These are phyloP conservation scores for Candida pseudofarinosa DNA, from an alignment of 805 yeast genomes.

Conservation along the genomic window DNA sequence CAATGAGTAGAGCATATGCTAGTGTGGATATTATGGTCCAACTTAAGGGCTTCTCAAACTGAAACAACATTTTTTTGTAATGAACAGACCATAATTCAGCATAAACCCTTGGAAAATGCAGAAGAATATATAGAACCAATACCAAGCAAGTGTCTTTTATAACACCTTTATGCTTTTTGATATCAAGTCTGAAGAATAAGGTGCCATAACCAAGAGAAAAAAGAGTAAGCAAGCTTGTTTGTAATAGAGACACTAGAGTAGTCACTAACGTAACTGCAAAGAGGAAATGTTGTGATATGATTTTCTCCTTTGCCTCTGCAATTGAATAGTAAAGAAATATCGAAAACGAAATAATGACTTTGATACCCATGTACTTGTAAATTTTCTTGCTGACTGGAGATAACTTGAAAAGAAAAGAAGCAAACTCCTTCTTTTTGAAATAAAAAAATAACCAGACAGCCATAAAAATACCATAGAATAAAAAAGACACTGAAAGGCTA, in stretches of 20 bases:
- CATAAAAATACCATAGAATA: background rate
- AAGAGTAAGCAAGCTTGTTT: background rate
- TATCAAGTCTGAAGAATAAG: background rate
- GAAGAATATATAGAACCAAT: background rate
- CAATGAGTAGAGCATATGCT: background rate
- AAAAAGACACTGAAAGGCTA: background rate
- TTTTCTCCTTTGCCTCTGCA: background rate
- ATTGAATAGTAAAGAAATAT: no score
- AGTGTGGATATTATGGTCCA: background rate
- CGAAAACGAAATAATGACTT: background rate
- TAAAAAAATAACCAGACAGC: background rate
- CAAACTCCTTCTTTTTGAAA: background rate
- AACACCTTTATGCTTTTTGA: background rate
- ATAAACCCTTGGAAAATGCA: background rate
- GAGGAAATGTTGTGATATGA: background rate
- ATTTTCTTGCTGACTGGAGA: background rate
- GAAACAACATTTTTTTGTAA: no score
- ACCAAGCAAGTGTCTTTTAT: background rate
- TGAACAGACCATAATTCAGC: background rate
- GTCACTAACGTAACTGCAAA: background rate
- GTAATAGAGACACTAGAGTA: background rate
- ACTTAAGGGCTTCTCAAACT: background rate
- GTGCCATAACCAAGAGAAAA: background rate
- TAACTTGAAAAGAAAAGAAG: background rate
- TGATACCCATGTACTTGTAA: background rate